A percentile compares a stretch with the other conserved stretches of the same genome.
Conservation (phyloP, 441 rosid genomes). For the Croton laevigatus region DNA sequence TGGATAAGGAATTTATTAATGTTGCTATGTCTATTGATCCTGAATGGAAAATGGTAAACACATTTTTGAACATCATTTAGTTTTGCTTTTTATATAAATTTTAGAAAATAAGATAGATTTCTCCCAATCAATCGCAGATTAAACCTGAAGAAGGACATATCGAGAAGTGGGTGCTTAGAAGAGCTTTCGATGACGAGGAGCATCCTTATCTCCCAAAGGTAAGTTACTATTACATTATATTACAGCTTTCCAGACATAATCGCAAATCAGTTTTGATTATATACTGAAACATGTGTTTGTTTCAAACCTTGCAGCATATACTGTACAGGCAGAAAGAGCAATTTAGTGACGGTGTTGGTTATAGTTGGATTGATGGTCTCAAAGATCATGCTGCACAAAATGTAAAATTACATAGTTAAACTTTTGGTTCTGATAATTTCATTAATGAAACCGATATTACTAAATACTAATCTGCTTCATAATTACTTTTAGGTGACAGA, state of each 20-base stretch:
- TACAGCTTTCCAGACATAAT: too few species aligned
- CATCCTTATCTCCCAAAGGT: constrained; percentile 81
- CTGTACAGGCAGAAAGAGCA: constrained; percentile 90
- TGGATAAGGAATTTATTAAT: constrained; percentile 75
- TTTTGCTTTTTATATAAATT: background rate
- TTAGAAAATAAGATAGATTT: too few species aligned
- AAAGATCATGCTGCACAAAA: constrained; percentile 68
- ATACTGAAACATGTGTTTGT: constrained; percentile 18
- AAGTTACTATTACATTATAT: too few species aligned
- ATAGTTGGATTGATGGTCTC: constrained; percentile 94
- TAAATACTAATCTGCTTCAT: background rate
- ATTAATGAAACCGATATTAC: too few species aligned
- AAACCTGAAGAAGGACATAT: constrained; percentile 60
- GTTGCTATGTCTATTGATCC: constrained; percentile 84
- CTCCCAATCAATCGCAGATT: constrained; percentile 32
- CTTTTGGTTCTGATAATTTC: too few species aligned
- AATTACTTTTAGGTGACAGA: constrained; percentile 52
- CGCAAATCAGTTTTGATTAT: background rate
- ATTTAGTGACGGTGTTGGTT: constrained; percentile 93
- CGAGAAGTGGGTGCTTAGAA: constrained; percentile 81
- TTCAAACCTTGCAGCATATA: constrained; percentile 51
- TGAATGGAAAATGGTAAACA: constrained; percentile 66
- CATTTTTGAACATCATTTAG: background rate
- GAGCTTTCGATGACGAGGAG: constrained; percentile 79
- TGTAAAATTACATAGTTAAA: constrained; percentile 26